Conservation (phyloP, 805 yeast genomes). For the Yueomyces sp. region DNA sequence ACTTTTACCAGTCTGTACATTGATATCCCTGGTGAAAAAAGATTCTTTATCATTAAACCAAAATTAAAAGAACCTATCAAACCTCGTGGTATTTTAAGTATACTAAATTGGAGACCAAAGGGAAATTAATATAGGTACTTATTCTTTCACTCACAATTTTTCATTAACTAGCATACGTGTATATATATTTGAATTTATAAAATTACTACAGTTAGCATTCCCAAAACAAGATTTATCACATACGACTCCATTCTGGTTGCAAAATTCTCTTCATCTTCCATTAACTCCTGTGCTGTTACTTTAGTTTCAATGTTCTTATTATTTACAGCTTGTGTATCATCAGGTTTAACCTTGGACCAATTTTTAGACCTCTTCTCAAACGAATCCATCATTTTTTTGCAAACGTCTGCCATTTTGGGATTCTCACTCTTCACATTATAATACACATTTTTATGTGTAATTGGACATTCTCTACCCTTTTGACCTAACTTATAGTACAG, state of each 20-base stretch:
- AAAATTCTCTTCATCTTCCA: too few species aligned
- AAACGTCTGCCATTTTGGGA: neutral
- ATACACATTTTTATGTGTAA: slow-evolving; percentile 9
- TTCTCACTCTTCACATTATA: slow-evolving; percentile 8
- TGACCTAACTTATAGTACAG: slow-evolving; percentile 41
- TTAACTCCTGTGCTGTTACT: too few species aligned
- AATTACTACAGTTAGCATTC: too few species aligned
- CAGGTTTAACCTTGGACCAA: too few species aligned
- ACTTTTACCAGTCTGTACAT: slow-evolving; percentile 60
- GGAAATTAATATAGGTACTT: slow-evolving; percentile 26
- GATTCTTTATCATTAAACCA: slow-evolving; percentile 49
- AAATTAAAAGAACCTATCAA: slow-evolving; percentile 19
- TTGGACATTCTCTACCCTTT: slow-evolving; percentile 16
- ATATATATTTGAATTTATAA: too few species aligned
- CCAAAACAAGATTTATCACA: too few species aligned
- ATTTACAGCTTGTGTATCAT: too few species aligned
- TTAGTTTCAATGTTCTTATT: too few species aligned
- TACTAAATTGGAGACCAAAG: slow-evolving; percentile 73
- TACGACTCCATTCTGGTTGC: too few species aligned
- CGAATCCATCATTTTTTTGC: neutral
- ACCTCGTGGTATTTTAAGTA: slow-evolving; percentile 58
- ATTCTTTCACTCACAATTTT: neutral
- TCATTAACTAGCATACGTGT: neutral
- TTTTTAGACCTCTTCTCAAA: neutral
- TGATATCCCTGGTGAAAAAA: slow-evolving; percentile 58